Evolutionary conservation across 257 asterid species (phyloP).

Genomic region (Capsicum pubescens): DNA sequence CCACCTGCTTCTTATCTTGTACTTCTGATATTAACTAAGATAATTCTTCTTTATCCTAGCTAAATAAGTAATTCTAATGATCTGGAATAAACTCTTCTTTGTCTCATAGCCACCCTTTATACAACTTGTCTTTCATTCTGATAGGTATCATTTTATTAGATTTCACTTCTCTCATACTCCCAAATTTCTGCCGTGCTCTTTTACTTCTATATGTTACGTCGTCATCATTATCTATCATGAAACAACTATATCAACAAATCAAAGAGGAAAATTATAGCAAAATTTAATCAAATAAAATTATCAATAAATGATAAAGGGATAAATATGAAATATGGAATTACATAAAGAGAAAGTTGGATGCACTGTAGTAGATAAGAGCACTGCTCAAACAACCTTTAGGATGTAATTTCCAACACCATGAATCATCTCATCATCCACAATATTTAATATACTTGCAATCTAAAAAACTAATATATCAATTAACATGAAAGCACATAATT

Average conservation of each 20-base stretch:
- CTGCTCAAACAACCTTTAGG: constrained; percentile 56
- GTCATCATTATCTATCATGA: background rate
- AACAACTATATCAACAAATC: background rate
- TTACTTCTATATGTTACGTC: background rate
- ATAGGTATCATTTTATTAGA: background rate
- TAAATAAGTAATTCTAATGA: constrained; percentile 1
- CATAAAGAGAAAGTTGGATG: background rate
- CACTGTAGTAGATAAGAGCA: constrained; percentile 13
- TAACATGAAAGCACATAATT: constrained; percentile 27
- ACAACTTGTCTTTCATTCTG: constrained; percentile 4
- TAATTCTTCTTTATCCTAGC: background rate
- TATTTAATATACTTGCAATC: constrained; percentile 73
- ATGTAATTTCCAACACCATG: constrained; percentile 81
- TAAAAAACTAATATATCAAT: constrained; percentile 40
- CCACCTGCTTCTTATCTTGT: background rate
- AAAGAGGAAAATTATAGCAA: background rate
- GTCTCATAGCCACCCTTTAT: background rate
- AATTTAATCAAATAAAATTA: background rate
- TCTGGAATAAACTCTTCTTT: background rate
- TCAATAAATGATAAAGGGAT: background rate
- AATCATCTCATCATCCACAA: constrained; percentile 48
- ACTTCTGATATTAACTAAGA: constrained; percentile 1
- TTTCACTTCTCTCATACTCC: background rate
- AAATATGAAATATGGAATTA: background rate
- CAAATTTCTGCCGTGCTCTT: background rate